phyloP scores from a whole-genome alignment of 257 asterid species.

The Apocynum venetum region DNA sequence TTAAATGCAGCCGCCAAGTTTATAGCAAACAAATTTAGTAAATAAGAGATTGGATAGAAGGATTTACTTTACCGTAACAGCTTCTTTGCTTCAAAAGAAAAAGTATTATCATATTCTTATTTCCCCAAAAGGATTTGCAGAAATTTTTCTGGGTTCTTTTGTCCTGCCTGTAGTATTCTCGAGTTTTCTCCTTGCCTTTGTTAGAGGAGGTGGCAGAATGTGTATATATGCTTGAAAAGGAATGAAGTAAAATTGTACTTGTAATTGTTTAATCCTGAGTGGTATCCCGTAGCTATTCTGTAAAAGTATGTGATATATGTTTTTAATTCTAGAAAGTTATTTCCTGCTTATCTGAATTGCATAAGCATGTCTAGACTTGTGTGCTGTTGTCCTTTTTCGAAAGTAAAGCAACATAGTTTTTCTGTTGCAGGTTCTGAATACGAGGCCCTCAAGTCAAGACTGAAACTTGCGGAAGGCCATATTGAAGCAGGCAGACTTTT shows the following conservation, averaged over 20 bases:
- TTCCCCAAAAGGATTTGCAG: not conserved
- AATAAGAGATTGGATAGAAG: not conserved
- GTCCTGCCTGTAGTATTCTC: not conserved
- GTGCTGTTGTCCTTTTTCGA: not conserved
- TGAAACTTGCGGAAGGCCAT: conserved; percentile 83
- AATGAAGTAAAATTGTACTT: not conserved
- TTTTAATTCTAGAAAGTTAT: not conserved
- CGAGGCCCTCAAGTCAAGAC: conserved; percentile 51
- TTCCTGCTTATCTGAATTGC: not conserved
- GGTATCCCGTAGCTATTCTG: not conserved
- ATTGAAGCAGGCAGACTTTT: conserved; percentile 91
- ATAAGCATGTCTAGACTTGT: not conserved
- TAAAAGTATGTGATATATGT: not conserved
- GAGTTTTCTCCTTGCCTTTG: not conserved
- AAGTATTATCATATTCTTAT: not conserved
- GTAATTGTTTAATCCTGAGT: not conserved
- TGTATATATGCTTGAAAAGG: not conserved
- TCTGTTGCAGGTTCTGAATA: conserved; percentile 45
- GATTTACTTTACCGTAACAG: not conserved
- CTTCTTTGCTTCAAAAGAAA: not conserved
- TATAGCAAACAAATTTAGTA: not conserved
- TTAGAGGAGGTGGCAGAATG: not conserved
- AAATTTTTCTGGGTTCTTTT: not conserved
- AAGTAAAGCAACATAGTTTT: not conserved
- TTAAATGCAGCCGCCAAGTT: not conserved